Evolutionary conservation across 2,329 filamentous ascomycete species (phyloP).

Genomic region (Lasiodiplodia sp.): DNA sequence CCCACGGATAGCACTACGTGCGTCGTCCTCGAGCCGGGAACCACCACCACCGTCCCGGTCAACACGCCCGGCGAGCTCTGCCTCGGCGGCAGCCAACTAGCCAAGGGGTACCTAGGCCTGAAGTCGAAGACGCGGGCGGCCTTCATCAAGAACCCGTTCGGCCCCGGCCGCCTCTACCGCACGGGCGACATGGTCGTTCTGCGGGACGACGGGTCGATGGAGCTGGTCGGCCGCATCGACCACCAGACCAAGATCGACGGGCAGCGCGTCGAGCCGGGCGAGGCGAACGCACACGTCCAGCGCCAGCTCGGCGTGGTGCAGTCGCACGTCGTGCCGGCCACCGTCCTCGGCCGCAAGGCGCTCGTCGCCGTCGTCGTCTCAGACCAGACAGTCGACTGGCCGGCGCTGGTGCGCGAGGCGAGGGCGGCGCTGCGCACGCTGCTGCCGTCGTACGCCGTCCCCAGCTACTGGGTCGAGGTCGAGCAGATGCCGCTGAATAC

Average conservation of each 20-base stretch:
- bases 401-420: slow-evolving; percentile 36
- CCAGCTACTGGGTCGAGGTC: slow-evolving; percentile 35
- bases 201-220: slow-evolving; percentile 24
- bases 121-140: slow-evolving; percentile 9
- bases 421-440: slow-evolving; percentile 38
- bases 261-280: slow-evolving; percentile 26
- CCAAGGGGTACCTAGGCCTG: slow-evolving; percentile 29
- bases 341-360: not conserved
- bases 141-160: slow-evolving; percentile 33
- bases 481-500: slow-evolving; percentile 17
- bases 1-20: not conserved
- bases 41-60: slow-evolving; percentile 13
- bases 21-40: slow-evolving; percentile 30
- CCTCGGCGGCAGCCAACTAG: slow-evolving; percentile 58
- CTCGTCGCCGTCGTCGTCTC: slow-evolving; percentile 55
- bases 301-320: not conserved
- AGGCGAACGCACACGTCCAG: not conserved
- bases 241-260: slow-evolving; percentile 31
- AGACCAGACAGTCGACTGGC: slow-evolving; percentile 31
- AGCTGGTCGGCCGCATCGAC: slow-evolving; percentile 30
- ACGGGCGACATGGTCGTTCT: slow-evolving; percentile 27
- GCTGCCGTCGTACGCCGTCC: slow-evolving; percentile 60
- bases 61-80: slow-evolving; percentile 69
- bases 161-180: slow-evolving; percentile 23
- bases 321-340: not conserved